Percentiles rank a stretch among this genome's conserved stretches.
Evolutionary conservation across 2,329 filamentous ascomycete species (phyloP).

Genomic region (Fusarium tuaranense): DNA sequence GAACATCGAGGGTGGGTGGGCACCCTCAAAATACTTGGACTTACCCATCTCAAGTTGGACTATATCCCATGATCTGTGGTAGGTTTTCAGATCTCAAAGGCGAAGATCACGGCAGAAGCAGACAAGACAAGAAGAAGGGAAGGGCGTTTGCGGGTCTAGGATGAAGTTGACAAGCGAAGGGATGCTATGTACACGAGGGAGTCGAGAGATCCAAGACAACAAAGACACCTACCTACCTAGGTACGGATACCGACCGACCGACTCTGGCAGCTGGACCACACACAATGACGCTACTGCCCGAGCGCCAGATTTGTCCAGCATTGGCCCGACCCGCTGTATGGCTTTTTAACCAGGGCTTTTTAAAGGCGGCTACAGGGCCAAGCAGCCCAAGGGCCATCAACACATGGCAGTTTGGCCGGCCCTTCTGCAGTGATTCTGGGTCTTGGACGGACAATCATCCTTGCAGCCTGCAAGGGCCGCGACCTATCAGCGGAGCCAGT

Average conservation of each 20-base stretch:
- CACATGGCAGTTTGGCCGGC: constrained; percentile 33
- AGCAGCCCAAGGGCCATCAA: constrained; percentile 28
- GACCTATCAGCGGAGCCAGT: constrained; percentile 41
- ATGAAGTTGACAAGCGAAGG: constrained; percentile 36
- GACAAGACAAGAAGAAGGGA: constrained; percentile 9
- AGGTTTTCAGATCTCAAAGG: constrained; percentile 27
- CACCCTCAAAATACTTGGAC: constrained; percentile 39
- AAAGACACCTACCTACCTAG: constrained; percentile 14
- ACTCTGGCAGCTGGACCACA: constrained; percentile 32
- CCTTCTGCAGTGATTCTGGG: constrained; percentile 34
- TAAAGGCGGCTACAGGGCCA: constrained; percentile 28
- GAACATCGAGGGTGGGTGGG: constrained; percentile 30
- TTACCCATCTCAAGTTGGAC: constrained; percentile 51
- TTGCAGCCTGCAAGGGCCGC: constrained; percentile 45
- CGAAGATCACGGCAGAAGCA: constrained; percentile 19
- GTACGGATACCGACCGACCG: constrained; percentile 18
- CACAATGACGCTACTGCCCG: constrained; percentile 37
- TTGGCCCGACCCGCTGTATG: constrained; percentile 33
- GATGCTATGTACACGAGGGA: constrained; percentile 38
- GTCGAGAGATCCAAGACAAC: constrained; percentile 31
- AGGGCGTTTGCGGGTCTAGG: constrained; percentile 23
- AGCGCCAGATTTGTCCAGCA: constrained; percentile 31
- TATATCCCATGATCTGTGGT: constrained; percentile 48
- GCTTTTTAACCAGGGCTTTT: constrained; percentile 25
- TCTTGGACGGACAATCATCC: constrained; percentile 31